Conservation (phyloP, 805 yeast genomes). For the Candida maesae region DNA sequence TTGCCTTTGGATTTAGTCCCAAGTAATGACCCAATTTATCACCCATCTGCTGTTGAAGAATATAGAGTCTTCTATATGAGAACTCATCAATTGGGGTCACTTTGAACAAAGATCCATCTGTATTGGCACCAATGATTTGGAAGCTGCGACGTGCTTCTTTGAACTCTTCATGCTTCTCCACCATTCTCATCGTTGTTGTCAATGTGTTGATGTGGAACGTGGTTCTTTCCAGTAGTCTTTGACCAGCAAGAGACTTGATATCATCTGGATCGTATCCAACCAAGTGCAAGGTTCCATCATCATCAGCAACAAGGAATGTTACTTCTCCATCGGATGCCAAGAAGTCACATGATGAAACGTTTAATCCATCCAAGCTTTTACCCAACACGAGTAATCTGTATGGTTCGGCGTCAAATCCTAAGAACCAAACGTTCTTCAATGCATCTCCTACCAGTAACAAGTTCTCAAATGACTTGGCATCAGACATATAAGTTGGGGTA, state of each 20-base stretch:
- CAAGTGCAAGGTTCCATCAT: conserved; percentile 60
- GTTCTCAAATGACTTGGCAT: conserved; percentile 79
- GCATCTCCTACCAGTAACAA: conserved; percentile 79
- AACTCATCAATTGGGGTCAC: conserved; percentile 74
- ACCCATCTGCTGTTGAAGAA: conserved; percentile 80
- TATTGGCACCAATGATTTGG: conserved; percentile 66
- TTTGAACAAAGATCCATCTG: conserved; percentile 75
- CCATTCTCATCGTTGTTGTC: conserved; percentile 49
- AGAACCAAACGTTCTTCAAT: conserved; percentile 68
- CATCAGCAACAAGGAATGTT: conserved; percentile 65
- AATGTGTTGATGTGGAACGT: conserved; percentile 65
- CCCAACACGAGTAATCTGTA: conserved; percentile 78
- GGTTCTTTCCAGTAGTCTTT: conserved; percentile 62
- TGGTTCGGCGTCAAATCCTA: conserved; percentile 94
- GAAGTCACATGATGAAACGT: conserved; percentile 73
- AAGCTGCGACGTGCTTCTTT: conserved; percentile 34
- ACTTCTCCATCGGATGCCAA: conserved; percentile 67
- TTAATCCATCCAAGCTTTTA: conserved; percentile 62
- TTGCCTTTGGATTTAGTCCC: conserved; percentile 74
- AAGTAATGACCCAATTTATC: conserved; percentile 72
- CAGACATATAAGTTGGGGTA: conserved; percentile 73
- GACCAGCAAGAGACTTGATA: conserved; percentile 77
- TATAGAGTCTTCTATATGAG: conserved; percentile 74
- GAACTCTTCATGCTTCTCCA: conserved; percentile 36
- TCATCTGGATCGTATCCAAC: conserved; percentile 92